phyloP scores from a whole-genome alignment of 768 basidiomycete genomes.

The Lyophyllum shimeji region DNA sequence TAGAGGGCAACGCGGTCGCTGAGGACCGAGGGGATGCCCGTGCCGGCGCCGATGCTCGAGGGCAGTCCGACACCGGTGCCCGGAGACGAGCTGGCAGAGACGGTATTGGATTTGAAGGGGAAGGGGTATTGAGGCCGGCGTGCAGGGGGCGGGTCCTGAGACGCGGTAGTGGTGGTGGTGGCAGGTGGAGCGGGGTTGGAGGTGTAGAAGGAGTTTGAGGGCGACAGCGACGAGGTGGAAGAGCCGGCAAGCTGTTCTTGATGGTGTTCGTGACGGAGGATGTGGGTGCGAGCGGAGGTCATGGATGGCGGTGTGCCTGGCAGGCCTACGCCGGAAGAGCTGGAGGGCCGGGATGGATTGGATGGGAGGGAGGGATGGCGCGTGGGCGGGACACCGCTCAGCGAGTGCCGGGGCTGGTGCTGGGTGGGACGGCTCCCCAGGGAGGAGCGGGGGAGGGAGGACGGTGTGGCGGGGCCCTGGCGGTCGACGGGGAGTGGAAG shows the following conservation, averaged over 20 bases:
- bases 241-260: slow-evolving; percentile 5
- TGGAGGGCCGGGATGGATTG: background rate
- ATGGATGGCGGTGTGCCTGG: slow-evolving; percentile 5
- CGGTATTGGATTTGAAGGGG: slow-evolving; percentile 31
- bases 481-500: slow-evolving; percentile 13
- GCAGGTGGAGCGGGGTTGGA: background rate
- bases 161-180: background rate
- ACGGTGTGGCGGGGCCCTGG: slow-evolving; percentile 6
- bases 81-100: slow-evolving; percentile 15
- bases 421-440: slow-evolving; percentile 2
- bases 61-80: slow-evolving; percentile 6
- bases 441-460: slow-evolving; percentile 10
- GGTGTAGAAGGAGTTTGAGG: slow-evolving; percentile 19
- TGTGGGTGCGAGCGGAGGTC: slow-evolving; percentile 10
- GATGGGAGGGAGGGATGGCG: background rate
- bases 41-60: background rate
- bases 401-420: slow-evolving; percentile 9
- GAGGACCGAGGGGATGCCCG: slow-evolving; percentile 10
- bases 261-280: slow-evolving; percentile 12
- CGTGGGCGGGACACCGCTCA: background rate
- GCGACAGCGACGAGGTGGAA: slow-evolving; percentile 18
- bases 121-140: slow-evolving; percentile 18
- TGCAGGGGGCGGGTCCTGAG: slow-evolving; percentile 3
- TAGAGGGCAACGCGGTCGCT: slow-evolving; percentile 7
- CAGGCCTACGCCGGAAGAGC: background rate